Percentiles rank a stretch among this genome's conserved stretches.
Evolutionary conservation across 768 basidiomycete species (phyloP).

Genomic region (Lentinula guzmanii): DNA sequence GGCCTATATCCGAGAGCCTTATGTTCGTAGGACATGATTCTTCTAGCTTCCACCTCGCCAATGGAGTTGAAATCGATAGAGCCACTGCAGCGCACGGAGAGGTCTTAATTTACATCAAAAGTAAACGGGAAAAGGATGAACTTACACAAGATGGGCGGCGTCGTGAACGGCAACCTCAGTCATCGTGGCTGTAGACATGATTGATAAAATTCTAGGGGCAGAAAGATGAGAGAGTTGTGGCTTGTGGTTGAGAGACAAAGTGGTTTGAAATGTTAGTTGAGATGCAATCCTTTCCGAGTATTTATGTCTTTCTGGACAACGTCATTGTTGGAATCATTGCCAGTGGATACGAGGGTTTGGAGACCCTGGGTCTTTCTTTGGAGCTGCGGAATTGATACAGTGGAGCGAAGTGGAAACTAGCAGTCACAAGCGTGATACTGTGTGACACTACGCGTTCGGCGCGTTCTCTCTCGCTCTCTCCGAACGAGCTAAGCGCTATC

Average conservation of each 20-base stretch:
- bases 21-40: slow-evolving; percentile 29
- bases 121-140: not conserved
- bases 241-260: not conserved
- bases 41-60: slow-evolving; percentile 21
- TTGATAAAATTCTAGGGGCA: slow-evolving; percentile 1
- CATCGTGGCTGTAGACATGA: slow-evolving; percentile 9
- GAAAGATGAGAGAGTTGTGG: slow-evolving; percentile 3
- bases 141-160: not conserved
- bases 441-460: not conserved
- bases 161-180: slow-evolving; percentile 7
- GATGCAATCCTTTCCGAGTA: not conserved
- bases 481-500: not conserved
- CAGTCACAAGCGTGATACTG: not conserved
- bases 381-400: not conserved
- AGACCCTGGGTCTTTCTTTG: not conserved
- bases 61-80: slow-evolving; percentile 8
- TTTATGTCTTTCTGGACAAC: not conserved
- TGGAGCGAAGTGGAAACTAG: not conserved
- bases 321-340: not conserved
- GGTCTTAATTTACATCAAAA: not conserved
- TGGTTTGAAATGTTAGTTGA: not conserved
- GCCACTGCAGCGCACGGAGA: not conserved
- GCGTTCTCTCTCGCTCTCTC: not conserved
- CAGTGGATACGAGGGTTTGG: slow-evolving; percentile 1
- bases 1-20: slow-evolving; percentile 28